A percentile compares a stretch with the other conserved stretches of the same genome.
These are phyloP conservation scores for Talaromyces rugulosus DNA, from an alignment of 2,329 filamentous ascomycete species.

Conservation along the genomic window DNA sequence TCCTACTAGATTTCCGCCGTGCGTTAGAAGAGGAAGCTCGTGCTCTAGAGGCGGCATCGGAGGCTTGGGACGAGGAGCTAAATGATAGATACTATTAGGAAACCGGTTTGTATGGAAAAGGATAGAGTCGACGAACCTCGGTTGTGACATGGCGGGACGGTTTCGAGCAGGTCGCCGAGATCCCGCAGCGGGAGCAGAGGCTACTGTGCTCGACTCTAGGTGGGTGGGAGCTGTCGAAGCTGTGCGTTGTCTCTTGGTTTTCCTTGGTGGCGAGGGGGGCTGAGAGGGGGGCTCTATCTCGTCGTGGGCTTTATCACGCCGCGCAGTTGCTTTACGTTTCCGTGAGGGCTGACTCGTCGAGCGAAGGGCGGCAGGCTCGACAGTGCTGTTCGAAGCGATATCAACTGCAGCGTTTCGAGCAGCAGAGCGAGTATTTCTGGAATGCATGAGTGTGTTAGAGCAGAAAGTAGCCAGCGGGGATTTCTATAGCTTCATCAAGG, in stretches of 20 bases:
- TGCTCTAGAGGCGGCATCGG: conserved; percentile 57
- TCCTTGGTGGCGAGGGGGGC: conserved; percentile 44
- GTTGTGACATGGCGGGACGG: conserved; percentile 38
- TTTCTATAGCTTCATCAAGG: conserved; percentile 2
- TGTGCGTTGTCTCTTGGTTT: conserved; percentile 69
- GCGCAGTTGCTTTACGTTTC: conserved; percentile 70
- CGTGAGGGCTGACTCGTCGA: conserved; percentile 50
- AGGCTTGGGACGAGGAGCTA: conserved; percentile 61
- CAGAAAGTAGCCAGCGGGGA: not conserved
- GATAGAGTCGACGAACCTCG: conserved; percentile 28
- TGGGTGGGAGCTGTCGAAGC: conserved; percentile 36
- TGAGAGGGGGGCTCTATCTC: conserved; percentile 29
- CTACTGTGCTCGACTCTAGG: conserved; percentile 29
- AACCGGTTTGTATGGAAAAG: not conserved
- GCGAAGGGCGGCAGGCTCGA: conserved; percentile 34
- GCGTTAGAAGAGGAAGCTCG: conserved; percentile 57
- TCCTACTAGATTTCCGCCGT: conserved; percentile 68
- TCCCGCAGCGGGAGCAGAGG: conserved; percentile 43
- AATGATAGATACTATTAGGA: conserved; percentile 17
- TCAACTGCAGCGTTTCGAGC: conserved; percentile 74
- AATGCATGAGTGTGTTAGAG: conserved; percentile 72
- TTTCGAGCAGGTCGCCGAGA: conserved; percentile 39
- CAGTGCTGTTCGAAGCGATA: conserved; percentile 30
- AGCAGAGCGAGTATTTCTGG: conserved; percentile 93
- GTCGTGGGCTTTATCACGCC: conserved; percentile 44